Base-by-base conservation (phyloP, 1,284 basidiomycete species). In the Cryptococcus depauperatus region DNA sequence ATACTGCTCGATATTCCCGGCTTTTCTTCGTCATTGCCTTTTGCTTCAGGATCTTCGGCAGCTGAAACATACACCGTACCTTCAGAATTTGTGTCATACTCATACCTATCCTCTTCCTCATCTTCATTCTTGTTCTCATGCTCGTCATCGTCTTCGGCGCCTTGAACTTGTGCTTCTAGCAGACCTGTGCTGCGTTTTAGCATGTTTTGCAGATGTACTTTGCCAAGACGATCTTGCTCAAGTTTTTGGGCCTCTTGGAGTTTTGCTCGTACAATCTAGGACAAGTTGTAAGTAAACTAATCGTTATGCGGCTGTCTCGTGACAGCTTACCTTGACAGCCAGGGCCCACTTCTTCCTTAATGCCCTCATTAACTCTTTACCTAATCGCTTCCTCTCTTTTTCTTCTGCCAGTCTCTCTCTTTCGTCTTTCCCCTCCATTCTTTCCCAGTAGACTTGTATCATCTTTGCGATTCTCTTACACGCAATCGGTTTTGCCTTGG, bases 121-220 rank as follows among this genome's bases (percentile, higher is more conserved):
- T 53, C 52, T 27, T 56, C 60, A 4, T 56, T 61, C 2, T 58
- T 61, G 3, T 43, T 58, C 41, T 55, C 48, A 5, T 53, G 54
- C 44, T 55, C 42, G 9, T 48, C 55, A 14, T 63, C 64, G 51
- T 66, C 44, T 6, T 64, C 74, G 0, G 74, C 72, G 35, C 90
- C 70, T 57, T 84, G 83, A 1, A 78, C 75, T 59, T 92, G 91
- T 6, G 85, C 84, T 61, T 86, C 83, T 47, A 96, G 74, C 56
- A 95, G 81, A 43, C 84, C 82, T 0, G 86, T 86, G 34, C 89
- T 93, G 60, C 93, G 84, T 66, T 90, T 80, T 30, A 97, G 74
- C 55, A 97, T 89, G 3, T 83, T 86, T 65, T 91, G 85, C 22
- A 97, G 76, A 71, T 95, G 91, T 56, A 84, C 81, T 51, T 85